Conservation (phyloP, 345 rosid species). For the Carallia pectinifolia region DNA sequence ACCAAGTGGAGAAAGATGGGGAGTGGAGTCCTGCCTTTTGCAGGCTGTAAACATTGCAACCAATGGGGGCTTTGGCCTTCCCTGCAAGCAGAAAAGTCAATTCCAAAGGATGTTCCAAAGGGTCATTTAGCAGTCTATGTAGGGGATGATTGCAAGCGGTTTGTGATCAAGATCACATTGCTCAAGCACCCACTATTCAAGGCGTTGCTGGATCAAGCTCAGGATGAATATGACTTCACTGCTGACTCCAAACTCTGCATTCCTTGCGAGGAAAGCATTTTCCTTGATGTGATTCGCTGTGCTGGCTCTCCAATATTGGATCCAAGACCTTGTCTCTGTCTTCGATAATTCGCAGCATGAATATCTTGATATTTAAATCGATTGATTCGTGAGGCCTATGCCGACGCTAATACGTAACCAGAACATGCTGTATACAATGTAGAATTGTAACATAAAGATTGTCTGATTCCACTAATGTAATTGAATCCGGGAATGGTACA, state of each 20-base stretch:
- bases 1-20: slow-evolving; percentile 58
- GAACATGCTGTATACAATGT: slow-evolving; percentile 19
- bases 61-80: slow-evolving; percentile 45
- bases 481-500: slow-evolving; percentile 4
- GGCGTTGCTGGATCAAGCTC: slow-evolving; percentile 74
- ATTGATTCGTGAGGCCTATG: slow-evolving; percentile 31
- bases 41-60: slow-evolving; percentile 44
- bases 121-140: slow-evolving; percentile 83
- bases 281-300: slow-evolving; percentile 67
- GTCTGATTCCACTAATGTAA: slow-evolving; percentile 21
- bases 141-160: slow-evolving; percentile 64
- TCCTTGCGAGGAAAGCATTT: slow-evolving; percentile 72
- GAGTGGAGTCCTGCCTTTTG: slow-evolving; percentile 42
- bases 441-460: slow-evolving; percentile 35
- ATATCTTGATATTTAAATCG: slow-evolving; percentile 12
- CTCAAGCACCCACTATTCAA: slow-evolving; percentile 75
- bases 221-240: slow-evolving; percentile 62
- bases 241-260: slow-evolving; percentile 64
- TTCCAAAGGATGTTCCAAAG: slow-evolving; percentile 82
- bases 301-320: slow-evolving; percentile 41
- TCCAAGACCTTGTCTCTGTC: slow-evolving; percentile 35
- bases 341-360: slow-evolving; percentile 19
- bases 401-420: slow-evolving; percentile 32
- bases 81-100: slow-evolving; percentile 38
- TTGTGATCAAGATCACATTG: slow-evolving; percentile 62